Percentiles rank a stretch among this genome's conserved stretches.
phyloP scores from a whole-genome alignment of 2,329 filamentous ascomycete species.

The Nemania sp. region DNA sequence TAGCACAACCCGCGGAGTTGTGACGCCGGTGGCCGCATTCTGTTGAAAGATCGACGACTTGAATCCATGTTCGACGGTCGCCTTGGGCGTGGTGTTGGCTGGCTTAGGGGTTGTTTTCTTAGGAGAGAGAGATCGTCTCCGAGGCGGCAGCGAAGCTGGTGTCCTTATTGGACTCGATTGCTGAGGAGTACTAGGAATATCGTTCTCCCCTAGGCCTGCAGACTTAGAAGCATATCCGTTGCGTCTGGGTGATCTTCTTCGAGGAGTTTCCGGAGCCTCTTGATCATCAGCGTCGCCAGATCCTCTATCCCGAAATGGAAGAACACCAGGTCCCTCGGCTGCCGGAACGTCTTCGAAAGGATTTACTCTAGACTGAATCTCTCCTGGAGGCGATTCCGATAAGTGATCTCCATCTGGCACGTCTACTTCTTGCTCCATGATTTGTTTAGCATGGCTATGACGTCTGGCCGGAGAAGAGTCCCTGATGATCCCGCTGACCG shows the following conservation, averaged over 20 bases:
- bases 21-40: slow-evolving; percentile 52
- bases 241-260: slow-evolving; percentile 35
- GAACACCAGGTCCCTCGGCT: slow-evolving; percentile 58
- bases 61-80: slow-evolving; percentile 28
- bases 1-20: slow-evolving; percentile 66
- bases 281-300: slow-evolving; percentile 53
- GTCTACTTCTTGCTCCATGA: slow-evolving; percentile 63
- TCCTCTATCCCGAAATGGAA: slow-evolving; percentile 54
- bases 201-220: slow-evolving; percentile 37
- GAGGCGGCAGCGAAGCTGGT: slow-evolving; percentile 50
- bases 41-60: slow-evolving; percentile 45
- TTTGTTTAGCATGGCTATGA: slow-evolving; percentile 54
- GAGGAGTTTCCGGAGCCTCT: slow-evolving; percentile 47
- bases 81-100: slow-evolving; percentile 30
- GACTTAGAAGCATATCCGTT: slow-evolving; percentile 28
- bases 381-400: slow-evolving; percentile 44
- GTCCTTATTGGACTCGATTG: slow-evolving; percentile 54
- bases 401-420: slow-evolving; percentile 50
- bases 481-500: slow-evolving; percentile 64
- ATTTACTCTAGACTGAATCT: slow-evolving; percentile 34
- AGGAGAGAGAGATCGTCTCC: slow-evolving; percentile 51
- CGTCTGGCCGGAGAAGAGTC: slow-evolving; percentile 43
- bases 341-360: slow-evolving; percentile 48
- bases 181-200: slow-evolving; percentile 48
- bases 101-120: slow-evolving; percentile 44